Base-by-base conservation (phyloP, 768 basidiomycete genomes). In the Pholiota microspora region DNA sequence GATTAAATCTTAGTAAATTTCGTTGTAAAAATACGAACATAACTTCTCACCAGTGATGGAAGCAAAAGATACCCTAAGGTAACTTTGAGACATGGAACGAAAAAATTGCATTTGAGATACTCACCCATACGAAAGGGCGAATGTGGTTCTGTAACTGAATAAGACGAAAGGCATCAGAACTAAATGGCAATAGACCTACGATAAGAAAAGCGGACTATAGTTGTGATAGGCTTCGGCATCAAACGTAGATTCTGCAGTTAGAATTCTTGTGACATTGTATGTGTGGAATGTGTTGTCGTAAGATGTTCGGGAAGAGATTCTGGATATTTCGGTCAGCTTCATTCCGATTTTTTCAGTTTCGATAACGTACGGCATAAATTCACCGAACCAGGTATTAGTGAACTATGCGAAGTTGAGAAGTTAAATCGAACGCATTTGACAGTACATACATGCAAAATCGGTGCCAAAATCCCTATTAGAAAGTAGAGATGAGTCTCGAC, bases 71-170 rank as follows among this genome's bases (percentile, higher is more conserved):
- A 92, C 70, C 9, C 66, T 65, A 29, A 12, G 18, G 18, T 45
- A 15, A 47, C 5, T 24, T 25, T 49, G 1, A n/a, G 13, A 0
- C 3, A 35, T 21, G 35, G 21, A 7, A 13, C 15, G 12, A 3
- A 27, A 18, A 49, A 12, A 21, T 21, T 21, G 8, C 29, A 31
- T 31, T 31, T 12, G 29, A 12, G 12, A 12, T 31, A 21, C 60
- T 48, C 45, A 64, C 64, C 85, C 89, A 64, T 92, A 93, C 5
- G 83, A 76, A 15, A 92, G 67, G 2, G 90, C 84, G 63, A 91
- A 92, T 0, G 87, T 85, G 18, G 81, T 79, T 31, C 67, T 68
- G 12, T 13, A 45, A n/a, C n/a, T n/a, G n/a, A n/a, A n/a, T n/a
- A n/a, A n/a, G n/a, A n/a, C n/a, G n/a, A 49, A 35, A 50, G 12